A percentile compares a stretch with the other conserved stretches of the same genome.
phyloP scores from a whole-genome alignment of 2,329 filamentous ascomycete genomes.

The Hortaea sp. region DNA sequence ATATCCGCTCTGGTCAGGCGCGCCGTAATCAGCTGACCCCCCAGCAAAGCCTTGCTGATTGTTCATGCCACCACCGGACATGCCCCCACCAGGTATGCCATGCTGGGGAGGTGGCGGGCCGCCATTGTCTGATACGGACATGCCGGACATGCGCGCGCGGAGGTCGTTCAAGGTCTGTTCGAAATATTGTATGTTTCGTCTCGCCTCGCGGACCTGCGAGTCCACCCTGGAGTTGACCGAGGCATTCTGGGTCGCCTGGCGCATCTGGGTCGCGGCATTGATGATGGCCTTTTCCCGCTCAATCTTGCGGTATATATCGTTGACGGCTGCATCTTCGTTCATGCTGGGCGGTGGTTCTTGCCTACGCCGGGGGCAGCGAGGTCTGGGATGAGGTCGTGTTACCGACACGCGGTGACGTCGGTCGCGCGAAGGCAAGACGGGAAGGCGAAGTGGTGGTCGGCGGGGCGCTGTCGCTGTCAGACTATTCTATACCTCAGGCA shows the following conservation, averaged over 20 bases:
- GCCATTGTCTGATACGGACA: constrained; percentile 49
- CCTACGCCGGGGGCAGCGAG: not conserved
- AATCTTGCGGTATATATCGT: constrained; percentile 91
- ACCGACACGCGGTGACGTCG: no score
- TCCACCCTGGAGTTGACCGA: constrained; percentile 83
- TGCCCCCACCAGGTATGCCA: constrained; percentile 19
- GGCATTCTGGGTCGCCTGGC: constrained; percentile 89
- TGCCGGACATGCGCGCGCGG: constrained; percentile 65
- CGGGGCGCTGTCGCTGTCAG: no score
- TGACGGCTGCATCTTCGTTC: constrained; percentile 54
- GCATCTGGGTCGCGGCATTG: constrained; percentile 88
- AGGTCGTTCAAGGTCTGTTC: constrained; percentile 85
- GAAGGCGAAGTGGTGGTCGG: no score
- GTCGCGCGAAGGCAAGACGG: no score
- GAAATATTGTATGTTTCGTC: constrained; percentile 89
- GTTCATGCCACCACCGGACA: constrained; percentile 43
- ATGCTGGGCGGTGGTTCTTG: constrained; percentile 33
- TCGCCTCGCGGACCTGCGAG: constrained; percentile 85
- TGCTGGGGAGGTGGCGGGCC: constrained; percentile 26
- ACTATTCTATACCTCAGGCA: no score
- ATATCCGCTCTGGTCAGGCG: constrained; percentile 42
- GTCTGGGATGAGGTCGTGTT: not conserved
- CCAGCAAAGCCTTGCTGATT: constrained; percentile 36
- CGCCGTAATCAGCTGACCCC: constrained; percentile 56
- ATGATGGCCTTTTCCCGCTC: constrained; percentile 94